Conservation (phyloP, 768 basidiomycete genomes). For the Boletus pseudo-olivaceus region DNA sequence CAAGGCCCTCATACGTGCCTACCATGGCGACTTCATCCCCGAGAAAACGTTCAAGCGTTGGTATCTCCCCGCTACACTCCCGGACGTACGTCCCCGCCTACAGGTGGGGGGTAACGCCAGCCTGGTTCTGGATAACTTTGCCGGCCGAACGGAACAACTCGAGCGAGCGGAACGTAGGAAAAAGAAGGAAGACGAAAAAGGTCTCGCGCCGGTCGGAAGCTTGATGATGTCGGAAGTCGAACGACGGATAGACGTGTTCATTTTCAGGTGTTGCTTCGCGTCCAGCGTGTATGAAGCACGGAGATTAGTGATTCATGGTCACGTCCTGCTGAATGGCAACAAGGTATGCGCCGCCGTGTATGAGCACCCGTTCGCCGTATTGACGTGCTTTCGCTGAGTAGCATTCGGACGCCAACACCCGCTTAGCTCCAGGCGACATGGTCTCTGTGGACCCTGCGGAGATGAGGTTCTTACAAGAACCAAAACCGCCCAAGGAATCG, state of each 20-base stretch:
- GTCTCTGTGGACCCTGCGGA: conserved; percentile 80
- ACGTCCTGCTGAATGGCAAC: conserved; percentile 85
- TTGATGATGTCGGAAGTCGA: conserved; percentile 97
- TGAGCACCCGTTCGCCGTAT: neutral
- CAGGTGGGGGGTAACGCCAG: conserved; percentile 36
- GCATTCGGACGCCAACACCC: conserved; percentile 82
- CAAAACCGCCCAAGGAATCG: conserved; percentile 17
- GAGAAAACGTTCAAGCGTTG: conserved; percentile 93
- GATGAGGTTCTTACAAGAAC: conserved; percentile 65
- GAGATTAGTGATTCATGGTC: conserved; percentile 79
- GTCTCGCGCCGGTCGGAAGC: conserved; percentile 86
- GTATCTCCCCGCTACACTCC: conserved; percentile 86
- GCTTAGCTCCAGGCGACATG: conserved; percentile 92
- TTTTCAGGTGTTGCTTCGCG: conserved; percentile 87
- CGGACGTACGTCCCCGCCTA: conserved; percentile 71
- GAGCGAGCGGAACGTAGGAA: conserved; percentile 44
- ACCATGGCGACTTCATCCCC: conserved; percentile 93
- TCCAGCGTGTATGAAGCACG: conserved; percentile 89
- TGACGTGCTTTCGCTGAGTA: conserved; percentile 29
- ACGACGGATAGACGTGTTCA: conserved; percentile 85
- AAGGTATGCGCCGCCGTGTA: conserved; percentile 51
- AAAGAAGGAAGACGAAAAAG: conserved; percentile 53
- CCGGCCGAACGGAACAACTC: conserved; percentile 45
- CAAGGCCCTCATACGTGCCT: conserved; percentile 83
- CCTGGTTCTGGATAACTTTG: conserved; percentile 53